Evolutionary conservation across 2,329 filamentous ascomycete genomes (phyloP).

Genomic region (Teratosphaeria gauchensis): DNA sequence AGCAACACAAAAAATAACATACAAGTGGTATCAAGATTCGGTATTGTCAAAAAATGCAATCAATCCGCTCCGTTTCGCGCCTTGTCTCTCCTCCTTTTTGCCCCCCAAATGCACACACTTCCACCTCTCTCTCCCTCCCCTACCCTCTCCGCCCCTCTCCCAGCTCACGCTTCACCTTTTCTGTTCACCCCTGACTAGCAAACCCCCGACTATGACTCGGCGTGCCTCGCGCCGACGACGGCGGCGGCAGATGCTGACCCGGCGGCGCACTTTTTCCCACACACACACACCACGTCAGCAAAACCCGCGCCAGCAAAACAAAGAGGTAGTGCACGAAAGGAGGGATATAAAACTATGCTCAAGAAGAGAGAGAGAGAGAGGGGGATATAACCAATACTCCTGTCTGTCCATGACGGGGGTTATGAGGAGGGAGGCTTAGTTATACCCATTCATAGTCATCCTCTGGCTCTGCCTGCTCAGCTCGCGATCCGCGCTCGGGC

Average conservation of each 20-base stretch:
- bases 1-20: not conserved
- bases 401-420: not conserved
- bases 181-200: slow-evolving; percentile 13
- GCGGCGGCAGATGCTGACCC: slow-evolving; percentile 4
- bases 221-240: slow-evolving; percentile 6
- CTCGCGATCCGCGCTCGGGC: slow-evolving; percentile 86
- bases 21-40: not conserved
- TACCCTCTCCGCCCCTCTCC: not conserved
- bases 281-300: slow-evolving; percentile 8
- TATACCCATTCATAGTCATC: slow-evolving; percentile 99
- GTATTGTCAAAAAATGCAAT: not conserved
- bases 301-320: slow-evolving; percentile 8
- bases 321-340: not conserved
- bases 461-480: slow-evolving; percentile 94
- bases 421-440: slow-evolving; percentile 28
- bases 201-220: slow-evolving; percentile 16
- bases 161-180: too few species aligned
- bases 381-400: slow-evolving; percentile 6
- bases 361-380: too few species aligned
- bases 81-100: not conserved
- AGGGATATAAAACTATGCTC: not conserved
- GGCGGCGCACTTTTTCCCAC: slow-evolving; percentile 1
- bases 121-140: not conserved
- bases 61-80: not conserved
- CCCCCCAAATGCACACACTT: not conserved